A percentile compares a stretch with the other conserved stretches of the same genome.
Conservation (phyloP, 2,329 filamentous ascomycete genomes). For the Diaporthe destruens region DNA sequence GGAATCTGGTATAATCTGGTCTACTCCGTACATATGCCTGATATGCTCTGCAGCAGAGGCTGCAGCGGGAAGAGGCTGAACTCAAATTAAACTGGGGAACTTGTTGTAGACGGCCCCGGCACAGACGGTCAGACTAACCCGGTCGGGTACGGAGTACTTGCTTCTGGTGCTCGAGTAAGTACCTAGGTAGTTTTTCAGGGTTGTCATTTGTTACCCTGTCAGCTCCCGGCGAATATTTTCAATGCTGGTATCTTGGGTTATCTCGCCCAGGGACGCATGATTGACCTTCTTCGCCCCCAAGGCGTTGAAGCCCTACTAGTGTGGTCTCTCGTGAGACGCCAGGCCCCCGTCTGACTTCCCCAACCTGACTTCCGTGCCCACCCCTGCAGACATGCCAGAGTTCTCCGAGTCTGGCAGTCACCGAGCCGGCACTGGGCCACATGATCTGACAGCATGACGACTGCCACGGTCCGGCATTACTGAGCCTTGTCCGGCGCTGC, state of each 20-base stretch:
- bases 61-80: neutral
- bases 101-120: neutral
- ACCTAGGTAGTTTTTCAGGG: no score
- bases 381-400: constrained; percentile 8
- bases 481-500: constrained; percentile 7
- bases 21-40: no score
- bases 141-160: no score
- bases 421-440: neutral
- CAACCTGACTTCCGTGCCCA: constrained; percentile 31
- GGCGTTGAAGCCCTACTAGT: neutral
- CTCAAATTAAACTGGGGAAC: neutral
- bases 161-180: no score
- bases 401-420: neutral
- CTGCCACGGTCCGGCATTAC: constrained; percentile 27
- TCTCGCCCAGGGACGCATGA: constrained; percentile 3
- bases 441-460: constrained; percentile 31
- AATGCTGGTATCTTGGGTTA: no score
- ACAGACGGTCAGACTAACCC: neutral
- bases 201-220: no score
- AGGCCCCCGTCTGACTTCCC: constrained; percentile 29
- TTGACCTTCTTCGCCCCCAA: neutral
- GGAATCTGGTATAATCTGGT: no score
- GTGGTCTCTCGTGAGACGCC: constrained; percentile 29
- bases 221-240: no score
- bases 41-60: no score